Percentiles rank a stretch among this genome's conserved stretches.
phyloP scores from a whole-genome alignment of 768 basidiomycete genomes.

The Mycena alexandri region DNA sequence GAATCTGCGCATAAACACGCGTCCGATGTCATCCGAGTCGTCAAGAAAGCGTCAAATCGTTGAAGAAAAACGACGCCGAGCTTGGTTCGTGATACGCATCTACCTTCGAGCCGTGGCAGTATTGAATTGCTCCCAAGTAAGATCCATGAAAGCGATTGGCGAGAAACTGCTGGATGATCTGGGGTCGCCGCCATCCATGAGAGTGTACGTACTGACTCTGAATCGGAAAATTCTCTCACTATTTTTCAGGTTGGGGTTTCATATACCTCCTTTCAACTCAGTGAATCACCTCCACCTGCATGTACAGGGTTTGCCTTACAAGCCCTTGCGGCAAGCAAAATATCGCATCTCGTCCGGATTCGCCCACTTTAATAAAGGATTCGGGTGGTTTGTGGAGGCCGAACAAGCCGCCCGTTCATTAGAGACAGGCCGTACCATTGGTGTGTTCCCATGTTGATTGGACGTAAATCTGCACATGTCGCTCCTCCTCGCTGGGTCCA shows the following conservation, averaged over 20 bases:
- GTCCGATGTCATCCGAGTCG: slow-evolving; percentile 10
- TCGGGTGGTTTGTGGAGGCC: slow-evolving; percentile 80
- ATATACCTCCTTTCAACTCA: slow-evolving; percentile 84
- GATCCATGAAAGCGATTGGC: slow-evolving; percentile 64
- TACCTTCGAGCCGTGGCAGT: too few species aligned
- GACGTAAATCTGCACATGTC: not conserved
- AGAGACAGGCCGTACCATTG: slow-evolving; percentile 63
- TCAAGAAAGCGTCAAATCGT: slow-evolving; percentile 67
- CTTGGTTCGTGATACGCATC: slow-evolving; percentile 55
- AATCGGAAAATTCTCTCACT: slow-evolving; percentile 8
- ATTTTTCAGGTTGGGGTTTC: slow-evolving; percentile 77
- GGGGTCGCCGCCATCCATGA: slow-evolving; percentile 54
- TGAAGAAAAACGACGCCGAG: slow-evolving; percentile 58
- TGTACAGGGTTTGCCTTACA: slow-evolving; percentile 77
- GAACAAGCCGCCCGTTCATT: slow-evolving; percentile 72
- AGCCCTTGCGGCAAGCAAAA: slow-evolving; percentile 54
- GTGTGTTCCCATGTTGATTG: slow-evolving; percentile 61
- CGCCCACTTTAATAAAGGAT: slow-evolving; percentile 66
- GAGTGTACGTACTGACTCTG: slow-evolving; percentile 55
- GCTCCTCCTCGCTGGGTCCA: slow-evolving; percentile 13
- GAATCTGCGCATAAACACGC: not conserved
- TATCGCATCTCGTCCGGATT: slow-evolving; percentile 62
- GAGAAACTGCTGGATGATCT: slow-evolving; percentile 63
- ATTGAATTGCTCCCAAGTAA: slow-evolving; percentile 43
- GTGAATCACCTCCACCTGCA: slow-evolving; percentile 83